Conservation (phyloP, 768 basidiomycete genomes). For the Psilocybe sp. region DNA sequence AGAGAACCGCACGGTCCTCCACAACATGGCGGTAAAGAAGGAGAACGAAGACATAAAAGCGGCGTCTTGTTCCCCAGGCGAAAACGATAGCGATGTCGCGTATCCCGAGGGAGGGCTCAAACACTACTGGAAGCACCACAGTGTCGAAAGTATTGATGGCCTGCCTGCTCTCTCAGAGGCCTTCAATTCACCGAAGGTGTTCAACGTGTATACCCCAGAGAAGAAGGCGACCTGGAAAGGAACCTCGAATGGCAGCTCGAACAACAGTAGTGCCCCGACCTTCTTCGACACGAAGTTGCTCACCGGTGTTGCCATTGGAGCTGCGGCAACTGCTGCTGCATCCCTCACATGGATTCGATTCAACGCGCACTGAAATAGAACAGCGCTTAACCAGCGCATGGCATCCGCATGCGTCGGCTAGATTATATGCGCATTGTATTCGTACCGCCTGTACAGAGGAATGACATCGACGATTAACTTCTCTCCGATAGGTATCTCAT, state of each 20-base stretch:
- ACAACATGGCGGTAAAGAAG: slow-evolving; percentile 30
- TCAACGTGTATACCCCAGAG: slow-evolving; percentile 2
- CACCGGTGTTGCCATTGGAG: too few relatives aligned
- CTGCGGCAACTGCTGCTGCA: too few relatives aligned
- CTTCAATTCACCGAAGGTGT: slow-evolving; percentile 10
- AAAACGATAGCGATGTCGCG: background rate
- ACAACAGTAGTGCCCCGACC: too few relatives aligned
- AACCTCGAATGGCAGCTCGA: too few relatives aligned
- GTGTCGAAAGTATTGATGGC: slow-evolving; percentile 16
- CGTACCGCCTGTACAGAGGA: background rate
- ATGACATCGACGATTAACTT: background rate
- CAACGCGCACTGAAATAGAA: too few relatives aligned
- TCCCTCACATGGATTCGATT: too few relatives aligned
- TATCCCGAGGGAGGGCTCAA: slow-evolving; percentile 40
- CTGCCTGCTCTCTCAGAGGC: slow-evolving; percentile 12
- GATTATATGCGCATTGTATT: background rate
- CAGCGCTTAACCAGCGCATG: too few relatives aligned
- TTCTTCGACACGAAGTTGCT: too few relatives aligned
- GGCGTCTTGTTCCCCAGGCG: slow-evolving; percentile 8
- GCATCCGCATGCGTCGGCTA: too few relatives aligned
- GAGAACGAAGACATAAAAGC: slow-evolving; percentile 35
- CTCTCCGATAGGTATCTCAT: too few relatives aligned
- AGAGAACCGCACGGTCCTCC: slow-evolving; percentile 44
- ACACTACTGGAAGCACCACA: slow-evolving; percentile 40
- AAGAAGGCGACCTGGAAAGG: too few relatives aligned